Evolutionary conservation across 139 green algal species (phyloP).

Genomic region (Nannochloris sp.): DNA sequence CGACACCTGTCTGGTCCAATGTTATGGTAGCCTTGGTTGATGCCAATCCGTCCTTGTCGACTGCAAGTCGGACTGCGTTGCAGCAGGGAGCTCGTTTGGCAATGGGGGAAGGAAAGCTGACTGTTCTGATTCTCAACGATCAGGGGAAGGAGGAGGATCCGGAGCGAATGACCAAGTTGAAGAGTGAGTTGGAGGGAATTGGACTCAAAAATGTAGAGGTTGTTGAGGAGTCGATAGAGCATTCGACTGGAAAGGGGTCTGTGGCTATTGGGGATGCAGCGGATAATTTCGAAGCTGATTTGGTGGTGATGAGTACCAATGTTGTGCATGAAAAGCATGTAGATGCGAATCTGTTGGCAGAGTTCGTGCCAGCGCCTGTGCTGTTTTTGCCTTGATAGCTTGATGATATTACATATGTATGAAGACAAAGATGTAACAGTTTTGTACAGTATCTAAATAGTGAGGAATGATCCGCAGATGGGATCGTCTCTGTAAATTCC

Average conservation of each 20-base stretch:
- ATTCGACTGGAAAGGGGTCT: constrained; percentile 12
- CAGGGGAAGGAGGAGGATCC: constrained; percentile 13
- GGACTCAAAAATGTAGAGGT: constrained; percentile 2
- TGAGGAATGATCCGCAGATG: constrained; percentile 23
- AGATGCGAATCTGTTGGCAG: constrained; percentile 73
- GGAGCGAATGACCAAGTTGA: constrained; percentile 11
- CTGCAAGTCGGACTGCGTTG: constrained; percentile 6
- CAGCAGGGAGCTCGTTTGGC: constrained; percentile 9
- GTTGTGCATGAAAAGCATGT: constrained; percentile 67
- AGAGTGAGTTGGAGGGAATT: constrained; percentile 11
- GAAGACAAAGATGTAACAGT: neutral
- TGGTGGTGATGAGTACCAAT: constrained; percentile 53
- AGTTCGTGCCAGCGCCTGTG: constrained; percentile 51
- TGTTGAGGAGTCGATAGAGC: constrained; percentile 21
- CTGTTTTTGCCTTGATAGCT: constrained; percentile 13
- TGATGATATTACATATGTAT: neutral
- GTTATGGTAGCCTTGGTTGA: constrained; percentile 24
- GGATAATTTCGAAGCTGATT: constrained; percentile 57
- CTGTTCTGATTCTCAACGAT: constrained; percentile 29
- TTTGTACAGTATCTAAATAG: neutral
- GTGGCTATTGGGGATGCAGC: constrained; percentile 28
- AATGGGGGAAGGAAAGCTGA: constrained; percentile 6
- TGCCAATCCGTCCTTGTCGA: constrained; percentile 10
- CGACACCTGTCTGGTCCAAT: constrained; percentile 1
- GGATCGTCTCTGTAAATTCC: constrained; percentile 21